Percentiles rank a stretch among this genome's conserved stretches.
phyloP scores from a whole-genome alignment of 345 rosid species.

The Litchi chinensis region DNA sequence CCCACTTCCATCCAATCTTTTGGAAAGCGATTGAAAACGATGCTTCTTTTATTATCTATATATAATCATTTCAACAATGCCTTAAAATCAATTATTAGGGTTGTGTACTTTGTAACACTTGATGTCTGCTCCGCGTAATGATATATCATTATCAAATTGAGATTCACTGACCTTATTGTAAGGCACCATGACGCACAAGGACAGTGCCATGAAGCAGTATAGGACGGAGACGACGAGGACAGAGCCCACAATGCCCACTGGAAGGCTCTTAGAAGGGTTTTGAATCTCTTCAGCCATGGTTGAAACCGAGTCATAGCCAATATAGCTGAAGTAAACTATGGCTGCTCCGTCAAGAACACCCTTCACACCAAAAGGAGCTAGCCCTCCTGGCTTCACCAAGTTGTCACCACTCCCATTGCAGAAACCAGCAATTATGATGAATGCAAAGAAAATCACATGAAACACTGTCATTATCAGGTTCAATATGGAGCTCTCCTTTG shows the following conservation, averaged over 20 bases:
- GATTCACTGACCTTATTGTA: slow-evolving; percentile 61
- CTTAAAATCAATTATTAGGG: neutral
- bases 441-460: slow-evolving; percentile 83
- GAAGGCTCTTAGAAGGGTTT: slow-evolving; percentile 80
- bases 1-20: slow-evolving; percentile 80
- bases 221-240: slow-evolving; percentile 67
- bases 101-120: neutral
- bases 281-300: slow-evolving; percentile 96
- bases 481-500: slow-evolving; percentile 86
- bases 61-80: neutral
- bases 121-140: neutral
- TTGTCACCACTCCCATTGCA: slow-evolving; percentile 56
- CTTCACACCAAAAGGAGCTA: slow-evolving; percentile 77
- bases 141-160: neutral
- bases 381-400: slow-evolving; percentile 74
- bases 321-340: slow-evolving; percentile 82
- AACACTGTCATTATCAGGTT: slow-evolving; percentile 83
- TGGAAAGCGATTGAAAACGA: slow-evolving; percentile 69
- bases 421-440: slow-evolving; percentile 70
- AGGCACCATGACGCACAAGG: slow-evolving; percentile 80
- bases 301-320: slow-evolving; percentile 91
- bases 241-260: slow-evolving; percentile 81
- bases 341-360: slow-evolving; percentile 90
- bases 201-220: slow-evolving; percentile 85
- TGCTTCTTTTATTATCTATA: slow-evolving; percentile 29